Conservation (phyloP, 1,284 basidiomycete genomes). For the Mixia osmundae region DNA sequence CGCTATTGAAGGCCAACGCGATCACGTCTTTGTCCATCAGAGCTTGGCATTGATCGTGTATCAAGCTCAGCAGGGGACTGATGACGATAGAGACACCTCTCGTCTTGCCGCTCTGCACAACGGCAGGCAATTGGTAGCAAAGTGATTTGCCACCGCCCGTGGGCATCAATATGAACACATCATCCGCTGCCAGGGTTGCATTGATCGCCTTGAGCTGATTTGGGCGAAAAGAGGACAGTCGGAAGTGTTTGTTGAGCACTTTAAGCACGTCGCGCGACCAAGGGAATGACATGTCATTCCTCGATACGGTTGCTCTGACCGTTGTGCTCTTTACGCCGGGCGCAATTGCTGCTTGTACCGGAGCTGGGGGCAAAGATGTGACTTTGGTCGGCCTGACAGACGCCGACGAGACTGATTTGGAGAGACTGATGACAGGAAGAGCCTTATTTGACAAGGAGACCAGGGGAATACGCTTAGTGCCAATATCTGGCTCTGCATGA, state of each 20-base stretch:
- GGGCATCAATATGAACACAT: conserved; percentile 89
- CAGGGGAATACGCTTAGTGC: too few relatives aligned
- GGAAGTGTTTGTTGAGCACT: conserved; percentile 42
- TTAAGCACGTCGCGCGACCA: conserved; percentile 37
- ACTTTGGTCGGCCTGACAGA: too few relatives aligned
- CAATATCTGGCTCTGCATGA: too few relatives aligned
- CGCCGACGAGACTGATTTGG: too few relatives aligned
- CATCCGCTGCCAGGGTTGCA: conserved; percentile 50
- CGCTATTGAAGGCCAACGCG: conserved; percentile 46
- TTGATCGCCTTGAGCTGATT: conserved; percentile 77
- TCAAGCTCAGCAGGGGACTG: conserved; percentile 69
- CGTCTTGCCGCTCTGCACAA: conserved; percentile 46
- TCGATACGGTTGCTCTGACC: too few relatives aligned
- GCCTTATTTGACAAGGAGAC: too few relatives aligned
- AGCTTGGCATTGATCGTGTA: conserved; percentile 64
- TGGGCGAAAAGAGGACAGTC: conserved; percentile 41
- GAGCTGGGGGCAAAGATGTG: too few relatives aligned
- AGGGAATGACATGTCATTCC: conserved; percentile 19
- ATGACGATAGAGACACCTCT: conserved; percentile 73
- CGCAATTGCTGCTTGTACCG: too few relatives aligned
- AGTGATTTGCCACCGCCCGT: conserved; percentile 81
- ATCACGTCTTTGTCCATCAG: conserved; percentile 38
- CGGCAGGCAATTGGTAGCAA: conserved; percentile 65
- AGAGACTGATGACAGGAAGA: too few relatives aligned
- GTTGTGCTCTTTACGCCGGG: too few relatives aligned